A percentile compares a stretch with the other conserved stretches of the same genome.
Conservation (phyloP, 441 rosid genomes). For the Pelargonium australe region DNA sequence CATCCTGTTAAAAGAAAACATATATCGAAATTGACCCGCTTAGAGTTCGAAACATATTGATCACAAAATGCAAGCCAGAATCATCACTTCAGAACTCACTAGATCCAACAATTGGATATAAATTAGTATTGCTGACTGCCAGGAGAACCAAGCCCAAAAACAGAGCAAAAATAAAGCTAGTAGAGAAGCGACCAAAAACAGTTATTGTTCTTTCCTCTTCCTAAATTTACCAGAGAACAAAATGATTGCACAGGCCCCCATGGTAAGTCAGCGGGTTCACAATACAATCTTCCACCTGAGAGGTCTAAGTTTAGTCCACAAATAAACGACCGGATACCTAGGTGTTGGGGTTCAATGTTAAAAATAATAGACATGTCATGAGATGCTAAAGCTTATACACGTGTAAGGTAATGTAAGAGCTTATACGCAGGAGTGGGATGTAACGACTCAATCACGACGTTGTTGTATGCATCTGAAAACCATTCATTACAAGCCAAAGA, state of each 20-base stretch:
- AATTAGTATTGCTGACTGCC: not conserved
- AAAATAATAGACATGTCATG: not conserved
- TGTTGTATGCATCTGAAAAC: slow-evolving; percentile 1
- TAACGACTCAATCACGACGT: not conserved
- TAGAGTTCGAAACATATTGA: not conserved
- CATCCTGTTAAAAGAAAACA: slow-evolving; percentile 57
- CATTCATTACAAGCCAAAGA: not conserved
- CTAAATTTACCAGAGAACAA: not conserved
- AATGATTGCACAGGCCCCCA: too few relatives aligned
- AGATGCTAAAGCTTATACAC: not conserved
- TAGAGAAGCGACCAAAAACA: not conserved
- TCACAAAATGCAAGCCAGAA: slow-evolving; percentile 1
- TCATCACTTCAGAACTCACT: not conserved
- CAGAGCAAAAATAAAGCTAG: not conserved
- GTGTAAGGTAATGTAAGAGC: not conserved
- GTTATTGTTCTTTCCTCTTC: not conserved
- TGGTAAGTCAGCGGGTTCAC: too few relatives aligned
- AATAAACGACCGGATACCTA: not conserved
- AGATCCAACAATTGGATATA: not conserved
- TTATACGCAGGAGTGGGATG: not conserved
- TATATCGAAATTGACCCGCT: slow-evolving; percentile 5
- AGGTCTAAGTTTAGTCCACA: not conserved
- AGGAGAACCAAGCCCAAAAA: not conserved
- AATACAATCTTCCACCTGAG: not conserved
- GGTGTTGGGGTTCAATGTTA: not conserved